Base-by-base conservation (phyloP, 495 filamentous ascomycete genomes). In the Bacidia gigantensis region DNA sequence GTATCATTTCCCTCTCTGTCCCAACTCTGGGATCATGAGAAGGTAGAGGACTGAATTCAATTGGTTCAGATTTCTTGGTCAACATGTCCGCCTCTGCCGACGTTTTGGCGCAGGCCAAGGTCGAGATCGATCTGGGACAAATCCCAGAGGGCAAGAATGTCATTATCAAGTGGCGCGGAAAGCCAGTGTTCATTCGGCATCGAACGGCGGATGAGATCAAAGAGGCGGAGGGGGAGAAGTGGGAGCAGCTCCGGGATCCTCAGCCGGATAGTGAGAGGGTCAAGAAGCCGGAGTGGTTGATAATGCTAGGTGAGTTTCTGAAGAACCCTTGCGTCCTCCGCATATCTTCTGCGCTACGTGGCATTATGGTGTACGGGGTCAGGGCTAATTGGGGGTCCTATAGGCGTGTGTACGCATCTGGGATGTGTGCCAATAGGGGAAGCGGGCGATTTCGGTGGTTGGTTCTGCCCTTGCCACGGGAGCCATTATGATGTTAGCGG, bases 71-170 rank as follows among this genome's bases (percentile, higher is more conserved):
- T 73, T 97, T 99, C 82, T 77, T 99, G 40, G 89, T 94, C 73
- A 97, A 94, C 78, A 96, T 99, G 93, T 89, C 93, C 67, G 93
- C 93, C 55, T 99, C 93, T 51, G 93, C 93, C 67, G 93, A 99
- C 65, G 88, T 99, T 61, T 75, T 99, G 67, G 93, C 93, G 65
- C 89, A 96, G 80, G 93, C 93, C 65, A 99, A 99, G 81, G 90
- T 99, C 59, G 93, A 99, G 73, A 84, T 99, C 60, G 86, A 94
- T 66, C 83, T 99, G 55, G 71, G 74, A 60, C 66, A 84, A 48
- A 96, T 99, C 64, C 92, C 93, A 39, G 90, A 96, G 76, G 92
- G 93, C 79, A 99, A 97, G 85, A 99, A 99, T 73, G 84, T 97
- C 68, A 93, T 97, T 70, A 90, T 99, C 78, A 99, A 99, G 78